These are phyloP conservation scores for Aspergillus sp. DNA, from an alignment of 2,329 filamentous ascomycete genomes.

Conservation along the genomic window DNA sequence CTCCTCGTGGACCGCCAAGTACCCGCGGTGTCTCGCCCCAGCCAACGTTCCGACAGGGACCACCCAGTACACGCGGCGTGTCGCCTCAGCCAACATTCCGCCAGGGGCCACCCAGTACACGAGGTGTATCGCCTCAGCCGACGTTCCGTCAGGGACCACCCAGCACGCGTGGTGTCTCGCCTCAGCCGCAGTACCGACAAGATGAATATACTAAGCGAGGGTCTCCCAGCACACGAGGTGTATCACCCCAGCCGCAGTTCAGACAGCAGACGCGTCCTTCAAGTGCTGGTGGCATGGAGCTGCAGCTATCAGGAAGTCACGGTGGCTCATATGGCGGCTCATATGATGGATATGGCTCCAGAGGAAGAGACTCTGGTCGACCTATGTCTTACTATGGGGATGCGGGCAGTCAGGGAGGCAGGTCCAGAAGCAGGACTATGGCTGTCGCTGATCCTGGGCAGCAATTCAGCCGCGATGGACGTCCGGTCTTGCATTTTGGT, in stretches of 20 bases:
- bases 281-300: conserved; percentile 56
- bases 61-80: no score
- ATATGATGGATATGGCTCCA: conserved; percentile 28
- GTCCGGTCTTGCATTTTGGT: conserved; percentile 91
- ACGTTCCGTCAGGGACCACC: no score
- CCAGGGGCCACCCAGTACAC: conserved; percentile 32
- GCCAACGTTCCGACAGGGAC: no score
- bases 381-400: conserved; percentile 49
- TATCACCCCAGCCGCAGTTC: conserved; percentile 51
- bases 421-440: conserved; percentile 73
- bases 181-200: no score
- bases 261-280: conserved; percentile 45
- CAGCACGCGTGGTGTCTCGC: no score
- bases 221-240: conserved; percentile 40
- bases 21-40: no score
- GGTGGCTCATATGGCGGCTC: conserved; percentile 53
- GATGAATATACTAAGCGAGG: conserved; percentile 32
- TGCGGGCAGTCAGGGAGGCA: conserved; percentile 44
- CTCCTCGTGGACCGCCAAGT: conserved; percentile 24
- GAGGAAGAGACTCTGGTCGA: conserved; percentile 36
- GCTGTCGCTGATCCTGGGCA: conserved; percentile 65
- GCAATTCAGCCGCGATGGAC: conserved; percentile 79
- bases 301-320: conserved; percentile 57
- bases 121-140: conserved; percentile 10
- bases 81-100: no score